These are phyloP conservation scores for Agarophyton chilense DNA, from an alignment of 23 red algal species.

Conservation along the genomic window DNA sequence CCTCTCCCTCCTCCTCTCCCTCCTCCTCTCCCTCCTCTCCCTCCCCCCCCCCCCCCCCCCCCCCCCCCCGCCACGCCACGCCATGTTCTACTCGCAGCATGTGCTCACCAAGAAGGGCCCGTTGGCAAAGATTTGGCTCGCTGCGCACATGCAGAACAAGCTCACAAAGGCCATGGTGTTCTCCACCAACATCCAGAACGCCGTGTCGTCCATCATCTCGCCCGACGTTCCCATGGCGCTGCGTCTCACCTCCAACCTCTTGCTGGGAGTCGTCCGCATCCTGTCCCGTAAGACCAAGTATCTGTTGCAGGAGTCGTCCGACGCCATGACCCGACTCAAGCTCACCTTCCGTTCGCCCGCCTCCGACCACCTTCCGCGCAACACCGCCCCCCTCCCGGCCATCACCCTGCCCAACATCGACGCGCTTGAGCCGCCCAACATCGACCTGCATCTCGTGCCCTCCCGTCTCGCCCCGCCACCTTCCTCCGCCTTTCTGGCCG, in stretches of 20 bases:
- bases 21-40: background rate
- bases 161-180: slow-evolving; percentile 90
- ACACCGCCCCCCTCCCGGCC: slow-evolving; percentile 2
- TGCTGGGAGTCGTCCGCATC: slow-evolving; percentile 93
- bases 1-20: background rate
- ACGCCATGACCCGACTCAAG: slow-evolving; percentile 69
- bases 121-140: slow-evolving; percentile 96
- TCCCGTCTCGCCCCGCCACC: background rate
- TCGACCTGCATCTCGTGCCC: slow-evolving; percentile 29
- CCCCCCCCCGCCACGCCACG: slow-evolving; percentile 12
- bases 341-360: slow-evolving; percentile 33
- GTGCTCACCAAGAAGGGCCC: slow-evolving; percentile 93
- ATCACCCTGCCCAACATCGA: slow-evolving; percentile 50
- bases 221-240: slow-evolving; percentile 92
- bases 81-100: slow-evolving; percentile 93
- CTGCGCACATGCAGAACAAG: slow-evolving; percentile 89
- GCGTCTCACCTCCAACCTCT: slow-evolving; percentile 79
- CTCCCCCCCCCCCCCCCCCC: background rate
- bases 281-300: slow-evolving; percentile 79
- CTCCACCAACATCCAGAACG: slow-evolving; percentile 61
- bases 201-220: slow-evolving; percentile 50
- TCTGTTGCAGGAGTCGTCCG: slow-evolving; percentile 76
- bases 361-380: background rate
- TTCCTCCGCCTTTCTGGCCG: slow-evolving; percentile 42
- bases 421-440: slow-evolving; percentile 31